phyloP scores from a whole-genome alignment of 768 basidiomycete species.

The Tulasnella sp. region DNA sequence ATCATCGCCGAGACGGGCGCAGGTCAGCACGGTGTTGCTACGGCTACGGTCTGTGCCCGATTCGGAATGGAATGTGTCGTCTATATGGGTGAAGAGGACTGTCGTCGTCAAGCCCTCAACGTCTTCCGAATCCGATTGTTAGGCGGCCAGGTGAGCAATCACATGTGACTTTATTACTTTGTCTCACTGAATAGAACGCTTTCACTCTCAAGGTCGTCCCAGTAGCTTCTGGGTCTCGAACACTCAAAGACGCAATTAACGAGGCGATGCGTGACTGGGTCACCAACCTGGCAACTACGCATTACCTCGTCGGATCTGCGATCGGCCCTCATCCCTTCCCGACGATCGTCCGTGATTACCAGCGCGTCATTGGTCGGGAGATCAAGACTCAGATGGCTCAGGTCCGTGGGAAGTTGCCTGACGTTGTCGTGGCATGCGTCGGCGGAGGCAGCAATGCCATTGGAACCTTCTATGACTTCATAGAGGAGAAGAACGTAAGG shows the following conservation, averaged over 20 bases:
- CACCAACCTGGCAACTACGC: slow-evolving; percentile 83
- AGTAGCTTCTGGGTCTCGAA: slow-evolving; percentile 85
- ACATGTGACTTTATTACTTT: neutral
- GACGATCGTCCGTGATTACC: slow-evolving; percentile 97
- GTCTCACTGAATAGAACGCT: neutral
- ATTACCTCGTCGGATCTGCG: slow-evolving; percentile 93
- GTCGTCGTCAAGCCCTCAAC: slow-evolving; percentile 89
- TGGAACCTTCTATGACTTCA: slow-evolving; percentile 95
- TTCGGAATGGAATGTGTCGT: slow-evolving; percentile 92
- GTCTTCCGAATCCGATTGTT: slow-evolving; percentile 98
- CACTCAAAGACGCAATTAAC: slow-evolving; percentile 96
- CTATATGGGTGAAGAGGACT: slow-evolving; percentile 98
- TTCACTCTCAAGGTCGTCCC: slow-evolving; percentile 62
- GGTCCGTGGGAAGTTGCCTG: slow-evolving; percentile 73
- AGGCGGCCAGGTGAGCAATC: slow-evolving; percentile 59
- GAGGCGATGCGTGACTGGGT: slow-evolving; percentile 99
- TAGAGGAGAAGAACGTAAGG: slow-evolving; percentile 71
- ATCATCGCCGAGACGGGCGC: slow-evolving; percentile 99
- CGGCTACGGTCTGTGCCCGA: slow-evolving; percentile 94
- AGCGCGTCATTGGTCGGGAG: slow-evolving; percentile 87
- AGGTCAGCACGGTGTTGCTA: slow-evolving; percentile 97
- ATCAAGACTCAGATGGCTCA: slow-evolving; percentile 79
- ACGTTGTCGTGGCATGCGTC: slow-evolving; percentile 91
- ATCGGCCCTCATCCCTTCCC: slow-evolving; percentile 99
- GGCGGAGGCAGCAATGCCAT: slow-evolving; percentile 98